A percentile compares a stretch with the other conserved stretches of the same genome.
Conservation (phyloP, 1,284 basidiomycete genomes). For the Butyriboletus pseudospeciosus region DNA sequence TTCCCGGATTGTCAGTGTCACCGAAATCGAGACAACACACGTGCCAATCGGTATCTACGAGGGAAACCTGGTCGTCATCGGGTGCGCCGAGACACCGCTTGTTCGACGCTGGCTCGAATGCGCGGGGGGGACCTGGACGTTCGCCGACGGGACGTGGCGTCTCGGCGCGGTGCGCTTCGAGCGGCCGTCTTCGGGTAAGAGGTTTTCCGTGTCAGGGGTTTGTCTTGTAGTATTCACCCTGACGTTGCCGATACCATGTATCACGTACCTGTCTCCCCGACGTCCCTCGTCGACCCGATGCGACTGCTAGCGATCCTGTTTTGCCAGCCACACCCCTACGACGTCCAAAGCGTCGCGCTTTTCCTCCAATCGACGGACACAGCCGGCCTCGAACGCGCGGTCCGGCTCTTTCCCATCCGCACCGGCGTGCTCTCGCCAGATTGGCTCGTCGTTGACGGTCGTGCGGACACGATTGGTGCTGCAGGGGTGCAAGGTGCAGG, state of each 20-base stretch:
- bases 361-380: conserved; percentile 59
- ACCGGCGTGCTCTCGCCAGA: conserved; percentile 73
- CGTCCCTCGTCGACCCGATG: background rate
- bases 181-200: conserved; percentile 28
- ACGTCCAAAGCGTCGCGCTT: conserved; percentile 40
- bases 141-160: conserved; percentile 16
- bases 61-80: conserved; percentile 61
- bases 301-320: conserved; percentile 53
- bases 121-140: conserved; percentile 18
- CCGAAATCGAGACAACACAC: conserved; percentile 26
- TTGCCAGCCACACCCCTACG: conserved; percentile 61
- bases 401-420: conserved; percentile 72
- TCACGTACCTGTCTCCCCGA: background rate
- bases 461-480: conserved; percentile 54
- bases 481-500: conserved; percentile 72
- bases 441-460: conserved; percentile 61
- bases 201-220: background rate
- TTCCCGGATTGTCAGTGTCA: conserved; percentile 50
- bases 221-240: background rate
- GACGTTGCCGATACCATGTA: background rate
- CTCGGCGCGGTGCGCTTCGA: conserved; percentile 19
- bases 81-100: conserved; percentile 36
- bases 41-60: conserved; percentile 7
- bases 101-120: conserved; percentile 25
- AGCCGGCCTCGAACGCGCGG: conserved; percentile 57